phyloP scores from a whole-genome alignment of 2,329 filamentous ascomycete species.

The Knufia fluminis region DNA sequence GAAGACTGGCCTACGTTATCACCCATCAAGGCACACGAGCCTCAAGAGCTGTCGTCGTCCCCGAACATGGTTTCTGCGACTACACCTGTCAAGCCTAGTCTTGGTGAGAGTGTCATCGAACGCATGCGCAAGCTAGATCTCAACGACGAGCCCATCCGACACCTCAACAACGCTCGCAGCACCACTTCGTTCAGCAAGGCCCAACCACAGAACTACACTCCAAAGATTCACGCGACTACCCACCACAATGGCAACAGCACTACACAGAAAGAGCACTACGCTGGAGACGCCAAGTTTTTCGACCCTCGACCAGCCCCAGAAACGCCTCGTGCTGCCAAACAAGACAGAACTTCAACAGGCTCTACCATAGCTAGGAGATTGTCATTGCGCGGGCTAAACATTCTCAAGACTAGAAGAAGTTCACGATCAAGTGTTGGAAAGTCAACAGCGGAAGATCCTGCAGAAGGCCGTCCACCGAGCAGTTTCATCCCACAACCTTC shows the following conservation, averaged over 20 bases:
- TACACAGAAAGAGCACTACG: background rate
- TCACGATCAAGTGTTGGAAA: background rate
- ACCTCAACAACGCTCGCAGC: background rate
- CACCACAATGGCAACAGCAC: no score
- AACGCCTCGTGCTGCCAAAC: background rate
- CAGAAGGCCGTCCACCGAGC: background rate
- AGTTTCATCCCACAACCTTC: background rate
- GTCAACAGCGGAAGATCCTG: background rate
- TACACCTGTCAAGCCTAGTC: conserved; percentile 13
- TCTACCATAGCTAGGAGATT: background rate
- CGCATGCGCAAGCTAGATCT: conserved; percentile 18
- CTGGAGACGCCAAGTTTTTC: background rate
- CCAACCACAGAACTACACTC: background rate
- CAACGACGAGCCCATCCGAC: conserved; percentile 5
- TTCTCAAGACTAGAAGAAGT: background rate
- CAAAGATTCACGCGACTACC: background rate
- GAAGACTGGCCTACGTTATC: conserved; percentile 27
- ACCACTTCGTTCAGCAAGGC: background rate
- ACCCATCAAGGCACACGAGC: conserved; percentile 9
- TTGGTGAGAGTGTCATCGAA: conserved; percentile 19
- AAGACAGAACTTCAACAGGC: background rate
- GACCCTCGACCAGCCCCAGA: conserved; percentile 2
- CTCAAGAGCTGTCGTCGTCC: background rate
- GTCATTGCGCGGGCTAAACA: background rate
- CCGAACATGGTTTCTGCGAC: background rate